Percentiles rank a stretch among this genome's conserved stretches.
Conservation (phyloP, 805 yeast genomes). For the Myxozyma lipomycoides region DNA sequence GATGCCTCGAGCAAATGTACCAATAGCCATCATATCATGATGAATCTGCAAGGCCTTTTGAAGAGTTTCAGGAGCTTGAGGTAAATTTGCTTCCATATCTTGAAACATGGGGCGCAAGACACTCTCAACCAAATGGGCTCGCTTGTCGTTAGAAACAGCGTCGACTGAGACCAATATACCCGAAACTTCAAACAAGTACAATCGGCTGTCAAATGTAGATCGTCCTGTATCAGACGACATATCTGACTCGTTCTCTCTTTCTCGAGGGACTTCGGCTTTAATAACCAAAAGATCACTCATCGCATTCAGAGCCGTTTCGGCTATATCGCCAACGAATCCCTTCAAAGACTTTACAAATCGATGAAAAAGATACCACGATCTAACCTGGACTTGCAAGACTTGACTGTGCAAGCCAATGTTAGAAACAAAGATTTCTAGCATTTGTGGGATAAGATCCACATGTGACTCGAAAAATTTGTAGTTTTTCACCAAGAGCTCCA, state of each 20-base stretch:
- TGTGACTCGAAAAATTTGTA: constrained; percentile 53
- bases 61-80: constrained; percentile 40
- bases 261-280: constrained; percentile 48
- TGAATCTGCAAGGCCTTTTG: constrained; percentile 68
- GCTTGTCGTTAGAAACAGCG: constrained; percentile 44
- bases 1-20: constrained; percentile 84
- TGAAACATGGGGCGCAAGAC: constrained; percentile 72
- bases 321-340: constrained; percentile 53
- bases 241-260: constrained; percentile 39
- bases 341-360: constrained; percentile 75
- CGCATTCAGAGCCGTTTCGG: constrained; percentile 57
- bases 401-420: constrained; percentile 76
- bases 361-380: constrained; percentile 88
- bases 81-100: constrained; percentile 63
- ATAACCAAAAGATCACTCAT: constrained; percentile 58
- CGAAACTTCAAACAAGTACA: constrained; percentile 78
- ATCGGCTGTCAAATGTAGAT: constrained; percentile 68
- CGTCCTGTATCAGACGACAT: constrained; percentile 51
- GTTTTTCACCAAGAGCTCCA: constrained; percentile 81
- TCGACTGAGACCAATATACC: constrained; percentile 62
- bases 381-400: constrained; percentile 66
- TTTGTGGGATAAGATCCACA: constrained; percentile 50
- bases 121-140: constrained; percentile 38
- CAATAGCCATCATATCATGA: constrained; percentile 82
- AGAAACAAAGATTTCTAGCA: constrained; percentile 74